phyloP scores from a whole-genome alignment of 148 eudicot species.

The Camellia japonica region DNA sequence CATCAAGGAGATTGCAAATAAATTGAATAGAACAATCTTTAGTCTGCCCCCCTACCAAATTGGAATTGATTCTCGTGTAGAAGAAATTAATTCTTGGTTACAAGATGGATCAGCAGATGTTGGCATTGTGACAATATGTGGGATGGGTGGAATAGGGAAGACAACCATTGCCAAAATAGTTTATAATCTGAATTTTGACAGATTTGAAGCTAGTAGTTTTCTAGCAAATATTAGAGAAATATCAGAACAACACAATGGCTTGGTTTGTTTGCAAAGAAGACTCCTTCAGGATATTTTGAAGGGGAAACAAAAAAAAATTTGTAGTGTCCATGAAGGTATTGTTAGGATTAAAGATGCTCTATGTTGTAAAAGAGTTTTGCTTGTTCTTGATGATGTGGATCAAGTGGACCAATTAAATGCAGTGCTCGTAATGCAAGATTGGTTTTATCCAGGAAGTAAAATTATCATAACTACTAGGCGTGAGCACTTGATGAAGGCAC shows the following conservation, averaged over 20 bases:
- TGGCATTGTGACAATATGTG: neutral
- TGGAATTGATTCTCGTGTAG: neutral
- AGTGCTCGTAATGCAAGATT: neutral
- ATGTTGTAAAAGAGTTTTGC: neutral
- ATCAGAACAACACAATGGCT: neutral
- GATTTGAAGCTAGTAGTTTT: neutral
- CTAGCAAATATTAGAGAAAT: neutral
- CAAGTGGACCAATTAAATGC: neutral
- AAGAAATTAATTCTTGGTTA: conserved; percentile 1
- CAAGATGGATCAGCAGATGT: neutral
- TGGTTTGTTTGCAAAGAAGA: neutral
- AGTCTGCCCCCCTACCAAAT: neutral
- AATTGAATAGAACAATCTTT: no score
- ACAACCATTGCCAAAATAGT: conserved; percentile 5
- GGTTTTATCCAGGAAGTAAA: no score
- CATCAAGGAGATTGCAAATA: no score
- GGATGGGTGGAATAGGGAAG: conserved; percentile 8
- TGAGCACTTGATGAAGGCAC: no score
- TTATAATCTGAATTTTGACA: neutral
- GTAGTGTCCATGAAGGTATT: neutral
- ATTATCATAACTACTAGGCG: no score
- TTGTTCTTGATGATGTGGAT: neutral
- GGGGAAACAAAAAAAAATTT: neutral
- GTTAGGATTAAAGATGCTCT: neutral
- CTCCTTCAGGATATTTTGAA: neutral